These are phyloP conservation scores for Biscogniauxia marginata DNA, from an alignment of 2,329 filamentous ascomycete genomes.

Conservation along the genomic window DNA sequence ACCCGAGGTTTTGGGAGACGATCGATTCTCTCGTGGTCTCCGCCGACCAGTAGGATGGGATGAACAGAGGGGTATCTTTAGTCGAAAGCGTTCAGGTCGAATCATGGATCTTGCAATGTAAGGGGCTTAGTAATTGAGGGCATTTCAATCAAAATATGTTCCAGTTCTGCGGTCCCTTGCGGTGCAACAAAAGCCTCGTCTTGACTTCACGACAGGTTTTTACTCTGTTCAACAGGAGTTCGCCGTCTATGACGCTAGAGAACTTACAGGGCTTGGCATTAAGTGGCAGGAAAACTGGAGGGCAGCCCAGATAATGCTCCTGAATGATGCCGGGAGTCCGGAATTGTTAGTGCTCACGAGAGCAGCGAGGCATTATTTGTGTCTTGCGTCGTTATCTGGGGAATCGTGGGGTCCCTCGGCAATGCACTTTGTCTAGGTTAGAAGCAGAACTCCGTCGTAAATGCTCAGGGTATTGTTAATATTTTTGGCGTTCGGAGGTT, in stretches of 20 bases:
- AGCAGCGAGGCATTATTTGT: not conserved
- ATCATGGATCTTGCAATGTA: not conserved
- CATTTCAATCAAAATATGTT: not conserved
- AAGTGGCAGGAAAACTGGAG: not conserved
- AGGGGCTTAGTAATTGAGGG: not conserved
- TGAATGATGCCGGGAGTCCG: not conserved
- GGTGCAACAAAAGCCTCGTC: not conserved
- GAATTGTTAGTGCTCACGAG: not conserved
- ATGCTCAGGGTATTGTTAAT: not conserved
- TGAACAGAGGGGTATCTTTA: not conserved
- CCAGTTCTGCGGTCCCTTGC: not conserved
- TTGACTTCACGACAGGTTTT: not conserved
- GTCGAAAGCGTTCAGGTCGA: not conserved
- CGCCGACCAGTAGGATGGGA: not conserved
- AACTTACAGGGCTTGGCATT: not conserved
- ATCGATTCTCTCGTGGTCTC: slow-evolving; percentile 5
- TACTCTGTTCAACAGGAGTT: not conserved
- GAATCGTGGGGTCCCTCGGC: not conserved
- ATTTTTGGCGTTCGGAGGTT: not conserved
- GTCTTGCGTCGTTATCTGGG: not conserved
- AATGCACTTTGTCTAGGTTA: not conserved
- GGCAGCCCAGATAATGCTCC: not conserved
- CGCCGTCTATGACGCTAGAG: not conserved
- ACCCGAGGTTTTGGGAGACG: slow-evolving; percentile 8
- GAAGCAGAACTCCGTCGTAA: not conserved